Conservation (phyloP, 352 stramenopile species). For the Phytophthora hybrid region DNA sequence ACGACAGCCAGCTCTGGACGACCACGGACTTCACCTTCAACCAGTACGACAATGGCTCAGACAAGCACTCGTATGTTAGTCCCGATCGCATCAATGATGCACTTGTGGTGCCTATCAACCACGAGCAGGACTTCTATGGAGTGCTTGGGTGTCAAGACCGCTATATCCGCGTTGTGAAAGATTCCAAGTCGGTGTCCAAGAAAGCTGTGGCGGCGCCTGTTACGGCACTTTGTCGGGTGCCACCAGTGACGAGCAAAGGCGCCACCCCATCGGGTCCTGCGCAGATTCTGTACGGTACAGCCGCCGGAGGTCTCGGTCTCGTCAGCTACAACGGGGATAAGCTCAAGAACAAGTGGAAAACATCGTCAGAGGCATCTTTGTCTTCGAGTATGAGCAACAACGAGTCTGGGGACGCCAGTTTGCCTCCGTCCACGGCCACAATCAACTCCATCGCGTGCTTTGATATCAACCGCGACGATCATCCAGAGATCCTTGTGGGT, state of each 20-base stretch:
- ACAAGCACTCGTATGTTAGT: constrained; percentile 83
- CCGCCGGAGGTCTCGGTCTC: constrained; percentile 61
- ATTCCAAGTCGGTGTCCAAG: constrained; percentile 66
- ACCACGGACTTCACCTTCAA: constrained; percentile 85
- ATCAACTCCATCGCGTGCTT: constrained; percentile 85
- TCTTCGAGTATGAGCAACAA: constrained; percentile 27
- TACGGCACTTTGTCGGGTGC: constrained; percentile 57
- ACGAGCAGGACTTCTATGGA: constrained; percentile 70
- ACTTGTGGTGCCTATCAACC: constrained; percentile 58
- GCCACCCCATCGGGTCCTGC: constrained; percentile 28
- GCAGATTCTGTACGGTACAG: constrained; percentile 79
- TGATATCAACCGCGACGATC: constrained; percentile 86
- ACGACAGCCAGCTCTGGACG: constrained; percentile 80
- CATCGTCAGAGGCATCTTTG: constrained; percentile 41
- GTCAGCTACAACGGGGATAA: constrained; percentile 79
- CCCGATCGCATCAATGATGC: constrained; percentile 87
- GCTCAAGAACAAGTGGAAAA: constrained; percentile 79
- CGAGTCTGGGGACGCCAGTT: neutral
- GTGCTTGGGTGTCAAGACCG: constrained; percentile 82
- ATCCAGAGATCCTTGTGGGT: constrained; percentile 78
- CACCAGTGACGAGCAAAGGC: constrained; percentile 26
- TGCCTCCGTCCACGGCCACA: constrained; percentile 39
- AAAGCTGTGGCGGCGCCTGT: constrained; percentile 66
- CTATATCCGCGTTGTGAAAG: constrained; percentile 67
- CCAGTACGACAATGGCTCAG: constrained; percentile 82